Evolutionary conservation across 2,329 filamentous ascomycete species (phyloP).

Genomic region (Ramularia endophylla): DNA sequence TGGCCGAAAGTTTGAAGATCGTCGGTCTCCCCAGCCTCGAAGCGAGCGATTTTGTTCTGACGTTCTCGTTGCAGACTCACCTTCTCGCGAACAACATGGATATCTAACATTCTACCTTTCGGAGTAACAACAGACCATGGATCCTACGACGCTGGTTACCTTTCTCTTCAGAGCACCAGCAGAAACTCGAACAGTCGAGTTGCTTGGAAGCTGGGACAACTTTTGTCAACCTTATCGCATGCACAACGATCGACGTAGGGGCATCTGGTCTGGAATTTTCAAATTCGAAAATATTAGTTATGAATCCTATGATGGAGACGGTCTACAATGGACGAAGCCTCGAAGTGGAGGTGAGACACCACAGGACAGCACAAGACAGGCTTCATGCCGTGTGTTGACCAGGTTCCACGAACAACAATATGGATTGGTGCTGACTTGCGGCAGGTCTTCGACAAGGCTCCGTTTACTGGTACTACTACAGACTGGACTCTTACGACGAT

Average conservation of each 20-base stretch:
- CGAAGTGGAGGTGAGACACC: conserved; percentile 51
- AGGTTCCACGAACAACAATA: too few relatives aligned
- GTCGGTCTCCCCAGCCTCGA: too few relatives aligned
- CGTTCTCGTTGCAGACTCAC: too few relatives aligned
- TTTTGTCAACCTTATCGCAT: conserved; percentile 74
- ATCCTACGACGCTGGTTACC: conserved; percentile 33
- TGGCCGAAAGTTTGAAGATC: too few relatives aligned
- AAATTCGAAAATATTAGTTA: conserved; percentile 73
- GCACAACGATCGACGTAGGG: conserved; percentile 70
- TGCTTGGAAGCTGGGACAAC: conserved; percentile 95
- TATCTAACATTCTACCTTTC: background rate
- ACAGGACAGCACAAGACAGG: too few relatives aligned
- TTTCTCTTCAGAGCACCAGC: conserved; percentile 37
- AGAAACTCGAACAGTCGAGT: conserved; percentile 63
- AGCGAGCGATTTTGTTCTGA: too few relatives aligned
- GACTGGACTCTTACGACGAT: conserved; percentile 72
- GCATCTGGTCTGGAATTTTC: conserved; percentile 81
- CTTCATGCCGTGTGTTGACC: too few relatives aligned
- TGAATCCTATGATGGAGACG: conserved; percentile 72
- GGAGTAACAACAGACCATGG: conserved; percentile 20
- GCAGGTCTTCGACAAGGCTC: conserved; percentile 79
- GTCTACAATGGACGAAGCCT: conserved; percentile 46
- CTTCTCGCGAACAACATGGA: too few relatives aligned
- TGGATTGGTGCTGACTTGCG: too few relatives aligned
- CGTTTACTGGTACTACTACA: conserved; percentile 97